A percentile compares a stretch with the other conserved stretches of the same genome.
phyloP scores from a whole-genome alignment of 2,329 filamentous ascomycete genomes.

The Pyrenochaeta sp. region DNA sequence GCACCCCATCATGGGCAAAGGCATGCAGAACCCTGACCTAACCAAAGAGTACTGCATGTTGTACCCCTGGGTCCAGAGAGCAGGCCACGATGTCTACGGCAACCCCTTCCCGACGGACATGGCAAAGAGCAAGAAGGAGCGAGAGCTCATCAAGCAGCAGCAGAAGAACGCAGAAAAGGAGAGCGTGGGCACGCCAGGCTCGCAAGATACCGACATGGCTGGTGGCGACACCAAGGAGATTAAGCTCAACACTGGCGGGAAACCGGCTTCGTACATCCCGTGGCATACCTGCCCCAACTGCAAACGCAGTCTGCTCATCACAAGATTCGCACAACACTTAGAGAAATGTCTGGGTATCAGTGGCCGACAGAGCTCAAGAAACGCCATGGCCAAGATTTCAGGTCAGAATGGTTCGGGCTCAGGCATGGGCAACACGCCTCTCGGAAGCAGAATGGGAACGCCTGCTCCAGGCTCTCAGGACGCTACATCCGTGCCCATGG shows the following conservation, averaged over 20 bases:
- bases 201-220: conserved; percentile 52
- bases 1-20: conserved; percentile 74
- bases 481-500: conserved; percentile 19
- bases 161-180: conserved; percentile 52
- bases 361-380: conserved; percentile 59
- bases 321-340: conserved; percentile 66
- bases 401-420: conserved; percentile 49
- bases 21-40: conserved; percentile 68
- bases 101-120: conserved; percentile 80
- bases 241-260: conserved; percentile 58
- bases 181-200: conserved; percentile 54
- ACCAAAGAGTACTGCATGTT: conserved; percentile 76
- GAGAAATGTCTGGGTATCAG: conserved; percentile 67
- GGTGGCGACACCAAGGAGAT: conserved; percentile 50
- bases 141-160: conserved; percentile 60
- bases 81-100: conserved; percentile 81
- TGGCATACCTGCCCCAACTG: conserved; percentile 67
- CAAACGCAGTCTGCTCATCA: conserved; percentile 67
- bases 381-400: conserved; percentile 56
- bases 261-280: conserved; percentile 55
- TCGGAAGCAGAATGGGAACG: conserved; percentile 52
- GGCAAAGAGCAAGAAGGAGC: conserved; percentile 78
- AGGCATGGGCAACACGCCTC: conserved; percentile 52
- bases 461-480: conserved; percentile 47
- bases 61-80: conserved; percentile 77